Percentiles rank a stretch among this genome's conserved stretches.
Evolutionary conservation across 2,329 filamentous ascomycete species (phyloP).

Genomic region (Cryphonectria japonica): DNA sequence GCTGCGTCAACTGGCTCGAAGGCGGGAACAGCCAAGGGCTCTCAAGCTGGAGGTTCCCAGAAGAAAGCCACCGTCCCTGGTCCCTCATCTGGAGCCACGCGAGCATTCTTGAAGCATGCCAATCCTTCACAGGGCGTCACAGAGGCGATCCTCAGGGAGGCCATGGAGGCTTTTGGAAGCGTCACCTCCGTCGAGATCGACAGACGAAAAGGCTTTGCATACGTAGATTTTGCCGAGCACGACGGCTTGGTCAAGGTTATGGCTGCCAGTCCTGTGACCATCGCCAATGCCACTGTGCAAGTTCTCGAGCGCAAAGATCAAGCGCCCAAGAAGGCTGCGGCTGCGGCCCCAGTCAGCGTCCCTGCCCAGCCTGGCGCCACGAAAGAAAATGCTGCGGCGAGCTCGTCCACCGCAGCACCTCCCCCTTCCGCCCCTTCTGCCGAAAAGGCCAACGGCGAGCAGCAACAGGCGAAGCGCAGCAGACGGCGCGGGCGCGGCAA

Average conservation of each 20-base stretch:
- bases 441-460: conserved; percentile 22
- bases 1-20: conserved; percentile 35
- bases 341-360: conserved; percentile 19
- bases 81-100: conserved; percentile 52
- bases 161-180: conserved; percentile 73
- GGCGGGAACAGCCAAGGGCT: conserved; percentile 29
- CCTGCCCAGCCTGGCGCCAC: conserved; percentile 2
- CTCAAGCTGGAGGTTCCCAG: conserved; percentile 25
- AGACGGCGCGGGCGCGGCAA: conserved; percentile 28
- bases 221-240: conserved; percentile 82
- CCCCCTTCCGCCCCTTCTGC: conserved; percentile 21
- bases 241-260: conserved; percentile 77
- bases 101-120: conserved; percentile 79
- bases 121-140: conserved; percentile 93
- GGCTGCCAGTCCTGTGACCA: conserved; percentile 76
- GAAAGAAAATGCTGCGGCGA: conserved; percentile 13
- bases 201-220: conserved; percentile 91
- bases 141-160: conserved; percentile 74
- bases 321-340: conserved; percentile 37
- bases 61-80: conserved; percentile 39
- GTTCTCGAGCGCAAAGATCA: conserved; percentile 80
- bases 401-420: conserved; percentile 7
- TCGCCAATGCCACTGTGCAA: conserved; percentile 85
- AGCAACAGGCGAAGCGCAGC: conserved; percentile 28
- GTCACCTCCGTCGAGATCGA: conserved; percentile 88